Base-by-base conservation (phyloP, 2,329 filamentous ascomycete genomes). In the Aspergillus oerlinghausenensis region DNA sequence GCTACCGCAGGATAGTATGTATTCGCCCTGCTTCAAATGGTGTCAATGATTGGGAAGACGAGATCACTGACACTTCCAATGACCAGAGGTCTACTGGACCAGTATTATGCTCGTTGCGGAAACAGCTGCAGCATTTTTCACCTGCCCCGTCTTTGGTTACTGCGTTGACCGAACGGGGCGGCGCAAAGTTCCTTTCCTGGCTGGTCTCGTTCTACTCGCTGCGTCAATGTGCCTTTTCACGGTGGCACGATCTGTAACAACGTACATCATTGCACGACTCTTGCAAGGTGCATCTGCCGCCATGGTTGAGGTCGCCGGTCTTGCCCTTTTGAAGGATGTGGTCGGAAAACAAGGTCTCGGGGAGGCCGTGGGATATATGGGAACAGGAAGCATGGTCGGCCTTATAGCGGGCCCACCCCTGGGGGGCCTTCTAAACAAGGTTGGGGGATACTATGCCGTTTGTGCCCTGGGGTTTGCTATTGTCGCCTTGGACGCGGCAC, bases 301-400 rank as follows among this genome's bases (percentile, higher is more conserved):
- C 0, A 76, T 85, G n/a, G 82, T 86, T 0, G 85, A 83, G 80
- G 84, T 80, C 0, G 79, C 83, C 21, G 82, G 83, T 1, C 68
- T 86, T 8, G 81, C 83, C 0, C 74, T 87, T 56, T 75, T 83
- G 47, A 69, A 84, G 4, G 84, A 86, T 63, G 84, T 82, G 0
- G 82, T 86, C 3, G 80, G 79, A 0, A 75, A 71, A 3, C 73
- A 80, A 51, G 80, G 83, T 50, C 63, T 88, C 26, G 85, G 84
- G 2, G 84, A 84, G 65, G 81, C 80, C 1, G 79, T 87, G 64
- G 84, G 84, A 11, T 79, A 79, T 43, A 76, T 81, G 61, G 64
- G 70, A 69, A 81, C 79, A 56, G 80, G 86, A 63, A 81, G 84
- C 52, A 82, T 79, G 0, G 74, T 84, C 0, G 84, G 84, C 0